Evolutionary conservation across 306 rosid genomes (phyloP).

Genomic region (Quercus berberidifolia): DNA sequence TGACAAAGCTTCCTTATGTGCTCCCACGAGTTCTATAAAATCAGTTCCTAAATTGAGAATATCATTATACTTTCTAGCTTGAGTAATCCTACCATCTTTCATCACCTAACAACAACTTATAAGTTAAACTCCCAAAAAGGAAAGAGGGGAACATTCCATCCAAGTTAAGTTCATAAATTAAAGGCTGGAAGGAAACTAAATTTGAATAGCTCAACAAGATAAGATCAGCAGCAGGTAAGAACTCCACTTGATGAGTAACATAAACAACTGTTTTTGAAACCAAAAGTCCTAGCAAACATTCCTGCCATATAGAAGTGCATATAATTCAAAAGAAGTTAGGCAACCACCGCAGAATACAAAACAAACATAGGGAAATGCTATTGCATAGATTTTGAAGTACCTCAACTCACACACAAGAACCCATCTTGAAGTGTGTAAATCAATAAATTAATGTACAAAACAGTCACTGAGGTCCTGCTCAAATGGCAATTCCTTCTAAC

Average conservation of each 20-base stretch:
- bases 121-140: background rate
- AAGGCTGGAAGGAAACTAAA: background rate
- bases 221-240: slow-evolving; percentile 81
- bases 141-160: background rate
- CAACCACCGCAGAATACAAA: background rate
- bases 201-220: slow-evolving; percentile 52
- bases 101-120: slow-evolving; percentile 47
- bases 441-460: background rate
- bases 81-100: slow-evolving; percentile 80
- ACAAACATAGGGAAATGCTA: background rate
- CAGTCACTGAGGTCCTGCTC: no score
- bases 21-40: slow-evolving; percentile 78
- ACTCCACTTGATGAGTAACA: slow-evolving; percentile 88
- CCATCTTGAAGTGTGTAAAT: background rate
- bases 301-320: slow-evolving; percentile 32
- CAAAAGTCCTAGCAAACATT: slow-evolving; percentile 72
- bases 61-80: slow-evolving; percentile 67
- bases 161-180: background rate
- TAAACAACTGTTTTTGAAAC: slow-evolving; percentile 73
- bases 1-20: slow-evolving; percentile 73
- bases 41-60: slow-evolving; percentile 63
- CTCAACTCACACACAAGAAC: background rate
- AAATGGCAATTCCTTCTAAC: no score
- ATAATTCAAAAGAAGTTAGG: background rate
- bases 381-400: background rate